Percentiles rank a stretch among this genome's conserved stretches.
Conservation (phyloP, 164 flowering plant species). For the Akebia trifoliata region DNA sequence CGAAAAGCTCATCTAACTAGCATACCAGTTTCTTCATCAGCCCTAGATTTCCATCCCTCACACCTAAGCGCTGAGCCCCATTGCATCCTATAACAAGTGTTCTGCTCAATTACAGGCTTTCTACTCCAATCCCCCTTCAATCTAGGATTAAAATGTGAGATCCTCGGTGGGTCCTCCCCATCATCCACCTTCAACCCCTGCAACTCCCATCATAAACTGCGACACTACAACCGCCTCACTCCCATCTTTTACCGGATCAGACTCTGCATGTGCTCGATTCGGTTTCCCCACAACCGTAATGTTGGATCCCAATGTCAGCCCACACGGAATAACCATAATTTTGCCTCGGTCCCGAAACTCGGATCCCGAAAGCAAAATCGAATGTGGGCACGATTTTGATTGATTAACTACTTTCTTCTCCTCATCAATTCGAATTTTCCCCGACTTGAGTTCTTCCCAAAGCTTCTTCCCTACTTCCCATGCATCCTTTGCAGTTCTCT, state of each 20-base stretch:
- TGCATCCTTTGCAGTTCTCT: slow-evolving; percentile 38
- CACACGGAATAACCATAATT: slow-evolving; percentile 30
- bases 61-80: slow-evolving; percentile 56
- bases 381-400: slow-evolving; percentile 37
- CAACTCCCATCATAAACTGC: slow-evolving; percentile 34
- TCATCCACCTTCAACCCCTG: slow-evolving; percentile 56
- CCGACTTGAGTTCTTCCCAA: slow-evolving; percentile 35
- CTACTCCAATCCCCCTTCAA: slow-evolving; percentile 70
- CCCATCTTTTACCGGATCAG: slow-evolving; percentile 34
- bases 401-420: slow-evolving; percentile 14
- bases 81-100: slow-evolving; percentile 64
- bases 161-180: slow-evolving; percentile 63
- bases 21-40: slow-evolving; percentile 60
- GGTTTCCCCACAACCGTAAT: slow-evolving; percentile 58
- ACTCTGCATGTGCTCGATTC: slow-evolving; percentile 37
- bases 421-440: slow-evolving; percentile 13
- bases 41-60: slow-evolving; percentile 52
- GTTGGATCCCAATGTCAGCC: slow-evolving; percentile 42
- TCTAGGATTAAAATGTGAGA: slow-evolving; percentile 69
- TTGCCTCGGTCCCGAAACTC: slow-evolving; percentile 26
- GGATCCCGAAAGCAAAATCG: slow-evolving; percentile 36
- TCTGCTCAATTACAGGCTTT: slow-evolving; percentile 56
- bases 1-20: slow-evolving; percentile 17
- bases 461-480: slow-evolving; percentile 30
- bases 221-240: slow-evolving; percentile 43